Percentiles rank a stretch among this genome's conserved stretches.
Conservation (phyloP, 2,329 filamentous ascomycete genomes). For the Cordyceps cicadae region DNA sequence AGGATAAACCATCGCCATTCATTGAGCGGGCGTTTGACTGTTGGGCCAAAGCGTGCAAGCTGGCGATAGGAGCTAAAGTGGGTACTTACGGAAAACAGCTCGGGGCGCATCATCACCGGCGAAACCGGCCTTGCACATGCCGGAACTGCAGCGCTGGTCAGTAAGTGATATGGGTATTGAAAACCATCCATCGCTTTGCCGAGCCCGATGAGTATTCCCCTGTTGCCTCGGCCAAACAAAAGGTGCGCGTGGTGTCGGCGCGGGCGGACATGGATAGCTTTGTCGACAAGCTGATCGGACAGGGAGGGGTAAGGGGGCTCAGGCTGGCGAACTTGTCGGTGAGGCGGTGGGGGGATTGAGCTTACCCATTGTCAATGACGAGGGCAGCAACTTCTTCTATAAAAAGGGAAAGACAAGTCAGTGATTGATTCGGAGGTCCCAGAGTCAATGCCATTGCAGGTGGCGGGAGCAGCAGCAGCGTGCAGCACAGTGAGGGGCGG, state of each 20-base stretch:
- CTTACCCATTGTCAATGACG: slow-evolving; percentile 99
- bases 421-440: slow-evolving; percentile 22
- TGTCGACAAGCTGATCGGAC: slow-evolving; percentile 4
- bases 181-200: background rate
- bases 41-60: slow-evolving; percentile 3
- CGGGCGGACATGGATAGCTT: background rate
- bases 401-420: slow-evolving; percentile 33
- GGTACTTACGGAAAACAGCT: slow-evolving; percentile 96
- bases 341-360: slow-evolving; percentile 32
- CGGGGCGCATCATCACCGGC: slow-evolving; percentile 99
- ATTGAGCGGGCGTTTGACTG: background rate
- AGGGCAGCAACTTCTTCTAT: slow-evolving; percentile 99
- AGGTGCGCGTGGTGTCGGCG: background rate
- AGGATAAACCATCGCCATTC: background rate
- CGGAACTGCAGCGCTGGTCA: slow-evolving; percentile 64
- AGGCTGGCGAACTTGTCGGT: slow-evolving; percentile 24
- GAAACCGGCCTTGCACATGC: slow-evolving; percentile 99
- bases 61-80: slow-evolving; percentile 24
- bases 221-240: background rate
- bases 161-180: slow-evolving; percentile 17
- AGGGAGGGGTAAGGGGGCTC: slow-evolving; percentile 16
- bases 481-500: slow-evolving; percentile 10
- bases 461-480: slow-evolving; percentile 11
- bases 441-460: slow-evolving; percentile 13
- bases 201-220: background rate